Evolutionary conservation across 371 early-diverging fungal species (phyloP), one percentile per base, ranked within the genome.

Genomic region (Chytridium lagenaria): DNA sequence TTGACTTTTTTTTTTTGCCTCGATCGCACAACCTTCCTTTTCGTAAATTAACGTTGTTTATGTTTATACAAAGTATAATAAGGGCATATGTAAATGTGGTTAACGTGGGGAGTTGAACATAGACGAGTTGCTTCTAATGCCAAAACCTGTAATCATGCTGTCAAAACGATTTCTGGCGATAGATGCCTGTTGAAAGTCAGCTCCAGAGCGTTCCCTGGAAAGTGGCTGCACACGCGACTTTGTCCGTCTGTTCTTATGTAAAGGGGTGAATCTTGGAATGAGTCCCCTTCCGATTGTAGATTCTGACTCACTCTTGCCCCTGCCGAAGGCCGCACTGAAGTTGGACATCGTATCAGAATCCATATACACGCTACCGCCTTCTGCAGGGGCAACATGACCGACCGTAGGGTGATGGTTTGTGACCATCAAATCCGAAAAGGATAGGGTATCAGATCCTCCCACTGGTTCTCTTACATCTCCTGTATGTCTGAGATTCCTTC

Each of bases 361-460:
- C 5, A 12, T 26, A 52, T 52, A 52, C 12, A 52, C 26, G 26
- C 55, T 52, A 15, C 55, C 55, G 5, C 16, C 61, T 36, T 61
- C 61, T 61, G 61, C 61, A 5, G 61, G 37, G 12, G 55, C 55
- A 5, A 52, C 23, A 5, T 5, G 30, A 33, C 34, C 34, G 7
- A 34, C 3, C 2, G 37, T 36, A 5, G 61, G 5, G 31, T 34
- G 34, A 34, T 37, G 36, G 23, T 61, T 61, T 36, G 61, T 61
- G 19, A 61, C 36, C 10, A 61, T 30, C 19, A 61, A 23, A 23
- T 61, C 61, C 7, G 61, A 31, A 61, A 61, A 61, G 30, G n/a
- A n/a, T 5, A 52, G 23, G 23, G 55, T 7, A 10, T 12, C 12
- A 15, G n/a, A 5, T 5, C 55, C 55, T 52, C n/a, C 44, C 19